A percentile compares a stretch with the other conserved stretches of the same genome.
phyloP scores from a whole-genome alignment of 768 basidiomycete species.

The Agrocybe pediades region DNA sequence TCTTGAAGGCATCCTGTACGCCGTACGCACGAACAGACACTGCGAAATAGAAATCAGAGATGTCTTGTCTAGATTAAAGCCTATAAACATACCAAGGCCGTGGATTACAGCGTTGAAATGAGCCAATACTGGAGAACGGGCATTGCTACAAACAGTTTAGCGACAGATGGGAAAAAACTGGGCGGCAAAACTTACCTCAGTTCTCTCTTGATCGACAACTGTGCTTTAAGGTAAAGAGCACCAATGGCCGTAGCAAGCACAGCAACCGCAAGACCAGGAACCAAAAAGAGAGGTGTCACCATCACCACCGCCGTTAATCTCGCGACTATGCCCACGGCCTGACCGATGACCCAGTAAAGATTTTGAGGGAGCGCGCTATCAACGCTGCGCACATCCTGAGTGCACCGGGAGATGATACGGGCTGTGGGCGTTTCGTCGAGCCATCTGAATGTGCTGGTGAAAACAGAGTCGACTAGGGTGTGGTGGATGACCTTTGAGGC shows the following conservation, averaged over 20 bases:
- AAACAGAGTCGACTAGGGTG: constrained; percentile 14
- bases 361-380: constrained; percentile 42
- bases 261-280: constrained; percentile 24
- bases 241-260: constrained; percentile 42
- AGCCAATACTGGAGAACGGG: constrained; percentile 19
- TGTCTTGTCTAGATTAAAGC: no score
- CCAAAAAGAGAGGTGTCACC: constrained; percentile 1
- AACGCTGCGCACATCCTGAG: constrained; percentile 36
- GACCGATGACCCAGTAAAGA: constrained; percentile 28
- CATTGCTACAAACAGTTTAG: constrained; percentile 13
- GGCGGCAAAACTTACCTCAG: constrained; percentile 19
- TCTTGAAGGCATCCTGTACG: constrained; percentile 49
- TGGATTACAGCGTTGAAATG: constrained; percentile 41
- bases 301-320: not conserved
- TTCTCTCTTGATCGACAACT: constrained; percentile 43
- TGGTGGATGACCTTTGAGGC: constrained; percentile 11
- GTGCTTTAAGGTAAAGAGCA: constrained; percentile 40
- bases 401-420: constrained; percentile 18
- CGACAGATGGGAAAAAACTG: constrained; percentile 20
- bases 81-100: constrained; percentile 43
- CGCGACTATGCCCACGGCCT: not conserved
- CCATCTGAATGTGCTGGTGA: constrained; percentile 21
- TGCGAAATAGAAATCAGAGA: no score
- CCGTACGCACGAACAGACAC: constrained; percentile 66
- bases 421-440: constrained; percentile 25